Evolutionary conservation across 371 early-diverging fungal species (phyloP), one percentile per base, ranked within the genome.

Genomic region (Mortierella sp.): DNA sequence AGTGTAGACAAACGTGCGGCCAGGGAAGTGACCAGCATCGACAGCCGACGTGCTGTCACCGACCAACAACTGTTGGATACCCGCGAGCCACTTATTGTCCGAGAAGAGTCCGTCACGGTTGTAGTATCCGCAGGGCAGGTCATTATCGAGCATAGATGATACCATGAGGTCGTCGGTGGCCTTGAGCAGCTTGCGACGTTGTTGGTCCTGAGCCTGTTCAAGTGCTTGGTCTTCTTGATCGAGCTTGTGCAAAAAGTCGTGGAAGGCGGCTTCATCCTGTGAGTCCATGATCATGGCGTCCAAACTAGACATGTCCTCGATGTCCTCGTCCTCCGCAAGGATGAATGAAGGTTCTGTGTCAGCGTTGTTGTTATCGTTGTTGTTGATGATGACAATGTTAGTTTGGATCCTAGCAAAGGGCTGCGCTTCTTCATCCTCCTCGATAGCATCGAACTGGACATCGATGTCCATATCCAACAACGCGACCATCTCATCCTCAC

Each of bases 261-360:
- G 81, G 58, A 84, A 84, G 26, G 79, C 57, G 13, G 34, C 24
- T 9, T 70, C 78, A 26, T 84, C 84, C 28, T 79, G 77, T 19
- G 81, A 77, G 28, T 84, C 84, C 65, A 79, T 42, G 24, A 74
- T 84, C 78, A 84, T 55, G 28, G 84, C 84, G 7, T 84, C 79
- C 13, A 84, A 34, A 3, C 72, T 68, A 31, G 76, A 79, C 14
- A 44, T 42, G 24, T 84, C 79, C 74, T 76, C 54, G 8, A 80
- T 45, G 21, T 73, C 72, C 63, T 21, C 54, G 11, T 55, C 74
- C 42, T 55, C 60, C 14, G n/a, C n/a, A n/a, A n/a, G n/a, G n/a
- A 14, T 8, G 60, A 28, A 58, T 13, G 60, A 11, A 28, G 31
- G 3, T 26, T 58, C 58, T 26, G 28, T 58, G 2, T 10, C 55